Evolutionary conservation across 768 basidiomycete genomes (phyloP), one percentile per base, ranked within the genome.

Genomic region (Coprinopsis cinerea): DNA sequence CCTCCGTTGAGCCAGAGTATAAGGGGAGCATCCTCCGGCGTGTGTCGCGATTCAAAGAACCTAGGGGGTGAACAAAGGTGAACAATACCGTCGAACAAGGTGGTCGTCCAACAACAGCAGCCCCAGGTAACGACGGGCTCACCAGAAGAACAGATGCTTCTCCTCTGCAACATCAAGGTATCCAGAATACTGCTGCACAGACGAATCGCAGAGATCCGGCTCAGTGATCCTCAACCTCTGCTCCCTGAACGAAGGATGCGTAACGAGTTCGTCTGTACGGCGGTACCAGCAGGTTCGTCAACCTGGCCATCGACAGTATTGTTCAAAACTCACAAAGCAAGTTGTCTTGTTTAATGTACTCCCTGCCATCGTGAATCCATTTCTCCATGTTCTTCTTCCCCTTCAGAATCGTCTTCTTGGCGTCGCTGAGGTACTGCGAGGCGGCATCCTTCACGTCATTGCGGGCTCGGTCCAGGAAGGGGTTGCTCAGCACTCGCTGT

Each of bases 1-100:
- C 85, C 85, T 27, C 89, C 89, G 55, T 90, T 91, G n/a, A 91
- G 72, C 94, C 94, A 96, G 41, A 96, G 72, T 7, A 94, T 75
- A 1, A 97, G 75, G 3, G 93, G 94, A 4, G 88, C 92, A 46
- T 80, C 72, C 44, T 76, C 67, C 0, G 95, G 93, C 15, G 79
- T 74, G 47, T 68, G 71, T 28, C 93, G 76, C 1, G 87, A 81
- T 67, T 96, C 94, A 57, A 97, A 92, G 77, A 91, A 92, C 88
- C 88, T 89, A 17, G 4, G 41, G 37, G 18, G 37, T 40, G 51
- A 18, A 14, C 2, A 36, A 25, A 37, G 20, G 42, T 39, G 18
- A 41, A 49, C 44, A 35, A 51, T n/a, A n/a, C n/a, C n/a, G n/a
- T n/a, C n/a, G n/a, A n/a, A n/a, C n/a, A n/a, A n/a, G n/a, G n/a